Conservation (phyloP, 306 rosid species). For the Cyclanthera cordifolia region DNA sequence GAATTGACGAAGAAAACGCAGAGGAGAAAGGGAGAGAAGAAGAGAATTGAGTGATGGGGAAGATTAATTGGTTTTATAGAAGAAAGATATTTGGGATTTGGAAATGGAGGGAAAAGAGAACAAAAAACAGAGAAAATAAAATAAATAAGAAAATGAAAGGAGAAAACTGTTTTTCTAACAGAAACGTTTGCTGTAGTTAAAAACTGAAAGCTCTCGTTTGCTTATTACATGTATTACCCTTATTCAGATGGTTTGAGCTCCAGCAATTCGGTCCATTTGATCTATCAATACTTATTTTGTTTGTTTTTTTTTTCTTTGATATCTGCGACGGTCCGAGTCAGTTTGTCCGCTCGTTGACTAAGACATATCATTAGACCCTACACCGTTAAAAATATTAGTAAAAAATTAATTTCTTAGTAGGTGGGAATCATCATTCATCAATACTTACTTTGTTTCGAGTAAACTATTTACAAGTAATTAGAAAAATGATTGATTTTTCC, state of each 20-base stretch:
- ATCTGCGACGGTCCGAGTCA: too few species aligned
- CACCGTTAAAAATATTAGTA: too few species aligned
- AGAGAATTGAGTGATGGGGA: background rate
- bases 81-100: background rate
- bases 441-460: too few species aligned
- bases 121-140: background rate
- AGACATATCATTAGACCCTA: too few species aligned
- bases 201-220: background rate
- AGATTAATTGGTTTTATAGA: constrained; percentile 4
- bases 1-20: background rate
- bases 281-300: too few species aligned
- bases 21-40: background rate
- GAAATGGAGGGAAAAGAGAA: constrained; percentile 11
- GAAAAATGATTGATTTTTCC: too few species aligned
- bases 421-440: too few species aligned
- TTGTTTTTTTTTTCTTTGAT: too few species aligned
- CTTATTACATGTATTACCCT: constrained; percentile 10
- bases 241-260: background rate
- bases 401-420: too few species aligned
- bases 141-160: background rate
- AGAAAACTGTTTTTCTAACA: constrained; percentile 2
- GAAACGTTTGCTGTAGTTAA: background rate
- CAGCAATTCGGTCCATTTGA: background rate
- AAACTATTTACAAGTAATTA: too few species aligned
- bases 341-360: too few species aligned